These are phyloP conservation scores for Ceratocystis lukuohia DNA, from an alignment of 2,329 filamentous ascomycete species.

Conservation along the genomic window DNA sequence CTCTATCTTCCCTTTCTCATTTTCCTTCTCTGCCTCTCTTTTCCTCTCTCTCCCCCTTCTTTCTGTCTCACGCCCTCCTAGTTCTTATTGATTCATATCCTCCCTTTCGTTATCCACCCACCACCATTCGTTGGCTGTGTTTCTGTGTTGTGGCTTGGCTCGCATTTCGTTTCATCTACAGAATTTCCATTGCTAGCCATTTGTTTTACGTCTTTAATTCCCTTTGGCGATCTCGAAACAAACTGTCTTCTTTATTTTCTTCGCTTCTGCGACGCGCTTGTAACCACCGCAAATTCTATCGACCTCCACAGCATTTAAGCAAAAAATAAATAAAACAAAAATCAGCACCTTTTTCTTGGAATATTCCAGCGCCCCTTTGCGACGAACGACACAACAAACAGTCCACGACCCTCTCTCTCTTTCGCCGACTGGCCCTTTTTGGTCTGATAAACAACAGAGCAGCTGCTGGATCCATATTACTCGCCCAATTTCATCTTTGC, in stretches of 20 bases:
- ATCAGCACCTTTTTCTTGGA: background rate
- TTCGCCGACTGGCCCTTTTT: background rate
- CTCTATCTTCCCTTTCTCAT: background rate
- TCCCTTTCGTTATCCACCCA: background rate
- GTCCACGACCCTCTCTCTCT: background rate
- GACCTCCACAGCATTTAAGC: background rate
- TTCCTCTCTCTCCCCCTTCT: background rate
- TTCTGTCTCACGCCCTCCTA: background rate
- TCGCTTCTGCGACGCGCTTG: constrained; percentile 16
- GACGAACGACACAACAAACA: background rate
- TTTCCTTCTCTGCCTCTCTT: no score
- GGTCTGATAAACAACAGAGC: background rate
- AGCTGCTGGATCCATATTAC: background rate
- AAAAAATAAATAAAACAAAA: background rate
- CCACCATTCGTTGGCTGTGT: background rate
- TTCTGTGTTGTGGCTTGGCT: background rate
- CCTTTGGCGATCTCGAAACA: constrained; percentile 10
- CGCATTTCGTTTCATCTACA: constrained; percentile 12
- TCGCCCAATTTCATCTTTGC: background rate
- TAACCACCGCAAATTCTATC: background rate
- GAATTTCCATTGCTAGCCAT: constrained; percentile 3
- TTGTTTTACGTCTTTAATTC: background rate
- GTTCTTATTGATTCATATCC: background rate
- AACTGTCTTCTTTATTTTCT: constrained; percentile 13
- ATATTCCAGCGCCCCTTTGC: background rate